Conservation (phyloP, 768 basidiomycete species). For the Pholiota microspora region DNA sequence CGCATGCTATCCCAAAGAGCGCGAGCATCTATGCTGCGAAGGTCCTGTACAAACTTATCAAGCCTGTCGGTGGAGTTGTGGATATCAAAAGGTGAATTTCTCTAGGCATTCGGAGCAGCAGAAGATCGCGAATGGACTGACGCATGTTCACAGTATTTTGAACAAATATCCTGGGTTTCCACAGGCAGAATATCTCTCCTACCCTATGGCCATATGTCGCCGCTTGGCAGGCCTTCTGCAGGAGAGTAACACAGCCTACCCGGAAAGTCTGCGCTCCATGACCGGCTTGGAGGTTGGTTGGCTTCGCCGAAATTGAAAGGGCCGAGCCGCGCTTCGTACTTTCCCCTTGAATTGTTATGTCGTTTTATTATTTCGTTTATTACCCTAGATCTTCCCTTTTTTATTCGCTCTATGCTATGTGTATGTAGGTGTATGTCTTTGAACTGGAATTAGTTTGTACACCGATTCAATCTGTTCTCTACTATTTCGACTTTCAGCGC, state of each 20-base stretch:
- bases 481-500: too few species aligned
- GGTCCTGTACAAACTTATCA: slow-evolving; percentile 80
- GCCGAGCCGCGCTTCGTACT: background rate
- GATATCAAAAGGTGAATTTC: slow-evolving; percentile 52
- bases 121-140: too few species aligned
- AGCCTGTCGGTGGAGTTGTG: slow-evolving; percentile 47
- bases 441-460: too few species aligned
- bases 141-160: slow-evolving; percentile 44
- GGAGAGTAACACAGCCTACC: slow-evolving; percentile 78
- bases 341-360: background rate
- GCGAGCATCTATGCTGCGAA: slow-evolving; percentile 73
- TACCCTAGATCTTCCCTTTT: background rate
- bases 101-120: background rate
- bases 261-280: slow-evolving; percentile 73
- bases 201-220: slow-evolving; percentile 76
- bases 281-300: slow-evolving; percentile 83
- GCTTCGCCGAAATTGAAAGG: slow-evolving; percentile 46
- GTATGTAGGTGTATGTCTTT: too few species aligned
- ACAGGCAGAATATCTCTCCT: slow-evolving; percentile 85
- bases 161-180: slow-evolving; percentile 79
- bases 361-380: background rate
- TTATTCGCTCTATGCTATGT: background rate
- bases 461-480: too few species aligned
- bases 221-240: slow-evolving; percentile 66
- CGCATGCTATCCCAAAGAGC: slow-evolving; percentile 57